Conservation (phyloP, 352 stramenopile species). For the Pythium vanterpoolii region DNA sequence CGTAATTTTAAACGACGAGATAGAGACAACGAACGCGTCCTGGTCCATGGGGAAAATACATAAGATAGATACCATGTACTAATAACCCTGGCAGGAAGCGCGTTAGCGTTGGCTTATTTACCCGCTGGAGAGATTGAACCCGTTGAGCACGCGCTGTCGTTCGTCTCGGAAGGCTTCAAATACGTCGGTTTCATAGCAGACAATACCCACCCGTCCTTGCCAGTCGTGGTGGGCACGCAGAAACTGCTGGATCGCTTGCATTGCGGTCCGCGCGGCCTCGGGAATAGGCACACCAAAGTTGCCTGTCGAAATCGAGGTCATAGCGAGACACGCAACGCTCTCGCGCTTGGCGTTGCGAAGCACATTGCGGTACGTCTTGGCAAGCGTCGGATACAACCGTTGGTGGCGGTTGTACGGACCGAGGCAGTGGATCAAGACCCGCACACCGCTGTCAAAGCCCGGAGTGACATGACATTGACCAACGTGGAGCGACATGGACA, state of each 20-base stretch:
- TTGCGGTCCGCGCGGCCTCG: slow-evolving; percentile 18
- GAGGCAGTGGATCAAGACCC: slow-evolving; percentile 55
- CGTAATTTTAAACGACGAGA: no score
- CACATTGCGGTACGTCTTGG: slow-evolving; percentile 40
- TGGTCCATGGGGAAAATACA: no score
- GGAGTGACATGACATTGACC: slow-evolving; percentile 43
- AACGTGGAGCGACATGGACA: slow-evolving; percentile 24
- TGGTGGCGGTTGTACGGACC: slow-evolving; percentile 35
- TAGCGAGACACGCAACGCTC: slow-evolving; percentile 44
- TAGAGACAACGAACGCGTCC: no score
- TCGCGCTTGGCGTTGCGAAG: slow-evolving; percentile 35
- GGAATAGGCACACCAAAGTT: slow-evolving; percentile 39
- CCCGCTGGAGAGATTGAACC: slow-evolving; percentile 11
- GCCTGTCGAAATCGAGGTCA: slow-evolving; percentile 67
- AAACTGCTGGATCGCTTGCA: slow-evolving; percentile 25
- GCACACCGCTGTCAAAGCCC: slow-evolving; percentile 42
- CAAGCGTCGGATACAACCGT: slow-evolving; percentile 35
- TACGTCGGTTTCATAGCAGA: slow-evolving; percentile 21
- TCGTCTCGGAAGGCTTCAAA: slow-evolving; percentile 14
- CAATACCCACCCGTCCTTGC: slow-evolving; percentile 17
- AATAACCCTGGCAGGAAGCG: no score
- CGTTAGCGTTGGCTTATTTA: no score
- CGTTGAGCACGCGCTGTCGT: slow-evolving; percentile 1
- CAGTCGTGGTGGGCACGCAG: slow-evolving; percentile 12
- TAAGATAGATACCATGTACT: no score